phyloP scores from a whole-genome alignment of 345 rosid species.

The Eucalyptus paniculata region DNA sequence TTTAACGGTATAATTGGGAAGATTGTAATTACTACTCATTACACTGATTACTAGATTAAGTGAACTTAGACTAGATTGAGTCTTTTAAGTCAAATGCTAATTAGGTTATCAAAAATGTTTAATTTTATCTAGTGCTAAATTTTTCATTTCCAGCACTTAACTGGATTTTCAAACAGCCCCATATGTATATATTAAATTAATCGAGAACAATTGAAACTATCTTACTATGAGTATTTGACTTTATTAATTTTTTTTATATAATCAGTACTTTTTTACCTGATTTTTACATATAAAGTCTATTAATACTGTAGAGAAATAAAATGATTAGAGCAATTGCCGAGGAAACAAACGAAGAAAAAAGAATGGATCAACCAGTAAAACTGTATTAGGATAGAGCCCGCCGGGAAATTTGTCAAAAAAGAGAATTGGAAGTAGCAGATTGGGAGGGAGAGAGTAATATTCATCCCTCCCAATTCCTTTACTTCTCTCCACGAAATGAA shows the following conservation, averaged over 20 bases:
- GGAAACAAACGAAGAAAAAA: not conserved
- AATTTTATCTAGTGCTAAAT: too few species aligned
- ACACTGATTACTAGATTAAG: not conserved
- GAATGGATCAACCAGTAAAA: not conserved
- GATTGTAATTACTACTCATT: not conserved
- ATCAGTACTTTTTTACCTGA: not conserved
- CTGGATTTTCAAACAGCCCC: not conserved
- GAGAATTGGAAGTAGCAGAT: not conserved
- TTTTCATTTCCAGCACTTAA: not conserved
- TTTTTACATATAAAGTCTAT: not conserved
- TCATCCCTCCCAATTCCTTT: not conserved
- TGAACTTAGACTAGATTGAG: too few species aligned
- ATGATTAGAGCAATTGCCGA: not conserved
- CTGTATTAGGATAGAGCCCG: not conserved
- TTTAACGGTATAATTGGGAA: not conserved
- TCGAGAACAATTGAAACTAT: not conserved
- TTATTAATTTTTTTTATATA: fast-evolving
- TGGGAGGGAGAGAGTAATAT: not conserved
- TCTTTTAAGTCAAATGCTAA: not conserved
- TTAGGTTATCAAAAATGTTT: not conserved
- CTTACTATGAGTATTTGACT: not conserved
- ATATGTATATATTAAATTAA: not conserved
- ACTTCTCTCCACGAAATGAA: not conserved
- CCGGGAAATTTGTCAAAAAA: not conserved
- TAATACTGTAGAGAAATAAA: not conserved